These are phyloP conservation scores for Cercospora zeina DNA, from an alignment of 2,329 filamentous ascomycete genomes.

Conservation along the genomic window DNA sequence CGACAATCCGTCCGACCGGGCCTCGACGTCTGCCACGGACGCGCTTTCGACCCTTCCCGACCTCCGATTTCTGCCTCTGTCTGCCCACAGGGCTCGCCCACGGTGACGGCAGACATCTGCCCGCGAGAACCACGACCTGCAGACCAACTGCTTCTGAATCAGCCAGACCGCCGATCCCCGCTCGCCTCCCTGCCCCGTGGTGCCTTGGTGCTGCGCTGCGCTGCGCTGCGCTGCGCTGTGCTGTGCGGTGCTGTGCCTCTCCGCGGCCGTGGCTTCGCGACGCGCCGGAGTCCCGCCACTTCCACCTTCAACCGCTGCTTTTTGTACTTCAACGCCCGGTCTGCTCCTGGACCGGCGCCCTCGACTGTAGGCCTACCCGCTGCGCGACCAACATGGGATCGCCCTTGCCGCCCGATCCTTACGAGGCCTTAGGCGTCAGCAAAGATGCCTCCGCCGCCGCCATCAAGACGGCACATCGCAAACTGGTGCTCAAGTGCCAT, in stretches of 20 bases:
- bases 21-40: not conserved
- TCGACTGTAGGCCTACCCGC: not conserved
- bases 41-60: slow-evolving; percentile 1
- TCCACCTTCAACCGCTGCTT: slow-evolving; percentile 7
- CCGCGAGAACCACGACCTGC: slow-evolving; percentile 9
- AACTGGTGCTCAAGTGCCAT: slow-evolving; percentile 83
- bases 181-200: slow-evolving; percentile 2
- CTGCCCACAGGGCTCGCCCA: not conserved
- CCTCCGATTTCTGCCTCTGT: not conserved
- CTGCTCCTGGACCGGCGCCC: slow-evolving; percentile 9
- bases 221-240: not conserved
- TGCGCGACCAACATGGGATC: slow-evolving; percentile 24
- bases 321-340: slow-evolving; percentile 15
- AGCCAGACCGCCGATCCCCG: slow-evolving; percentile 6
- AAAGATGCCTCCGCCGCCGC: slow-evolving; percentile 72
- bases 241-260: not conserved
- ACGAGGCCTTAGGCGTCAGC: slow-evolving; percentile 73
- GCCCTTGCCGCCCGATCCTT: slow-evolving; percentile 69
- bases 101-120: slow-evolving; percentile 4
- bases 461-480: slow-evolving; percentile 88
- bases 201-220: not conserved
- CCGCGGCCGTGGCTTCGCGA: not conserved
- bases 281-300: not conserved
- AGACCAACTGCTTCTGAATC: slow-evolving; percentile 5
- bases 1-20: not conserved